Evolutionary conservation across 2,329 filamentous ascomycete genomes (phyloP), one percentile per base, ranked within the genome.

Genomic region (Fusarium newnesense): DNA sequence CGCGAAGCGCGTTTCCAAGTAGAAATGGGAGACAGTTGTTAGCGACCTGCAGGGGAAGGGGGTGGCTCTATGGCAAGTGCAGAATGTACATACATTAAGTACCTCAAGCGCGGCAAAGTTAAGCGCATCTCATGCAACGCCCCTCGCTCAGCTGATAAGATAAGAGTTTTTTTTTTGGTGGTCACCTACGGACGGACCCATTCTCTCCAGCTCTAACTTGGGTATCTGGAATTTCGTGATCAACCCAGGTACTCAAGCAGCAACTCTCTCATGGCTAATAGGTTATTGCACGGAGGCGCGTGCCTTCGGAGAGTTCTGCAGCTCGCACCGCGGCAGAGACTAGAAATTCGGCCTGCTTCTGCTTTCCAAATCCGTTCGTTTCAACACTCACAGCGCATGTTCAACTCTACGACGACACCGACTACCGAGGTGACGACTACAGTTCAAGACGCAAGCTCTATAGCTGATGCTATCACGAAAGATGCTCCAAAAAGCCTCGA

Each of bases 261-360:
- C 34, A 40, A 24, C 37, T 44, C 58, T 42, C 34, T 16, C 39
- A 80, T 81, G 80, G 72, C 76, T 26, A 67, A 75, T 21, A 77
- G 74, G 52, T 69, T 80, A n/a, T 49, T 80, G 53, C 56, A 74
- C 28, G 78, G 78, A 60, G 60, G 75, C 42, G 72, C 65, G 54
- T 81, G 77, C 56, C 57, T 82, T 43, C 75, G 76, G 44, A 77
- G 76, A 60, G 72, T 78, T 13, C 49, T 78, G 9, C 76, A 76
- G 26, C 37, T 65, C 36, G 13, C 73, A 8, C 66, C 72, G 19
- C 67, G 43, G 26, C 63, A 73, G 24, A 64, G 58, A 53, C 21
- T 42, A 5, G 44, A 53, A 36, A 46, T 67, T 24, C 52, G 72
- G 26, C 58, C 66, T 30, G 28, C 50, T 26, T 42, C 69, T 11